Evolutionary conservation across 305 asterid genomes (phyloP).

Genomic region (Striga hermonthica): DNA sequence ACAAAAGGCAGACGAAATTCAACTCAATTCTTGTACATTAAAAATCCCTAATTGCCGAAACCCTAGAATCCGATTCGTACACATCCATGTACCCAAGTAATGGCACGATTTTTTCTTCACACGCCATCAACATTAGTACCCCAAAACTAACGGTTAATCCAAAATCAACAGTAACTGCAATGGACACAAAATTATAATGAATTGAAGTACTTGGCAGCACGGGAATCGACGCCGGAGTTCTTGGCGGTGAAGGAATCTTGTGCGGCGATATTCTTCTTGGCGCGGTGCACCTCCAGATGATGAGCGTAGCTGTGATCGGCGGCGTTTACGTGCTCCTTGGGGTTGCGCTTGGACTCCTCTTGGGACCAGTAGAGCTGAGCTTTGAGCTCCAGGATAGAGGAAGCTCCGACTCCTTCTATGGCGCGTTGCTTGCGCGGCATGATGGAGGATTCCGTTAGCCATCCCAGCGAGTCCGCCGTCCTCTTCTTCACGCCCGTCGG

Average conservation of each 20-base stretch:
- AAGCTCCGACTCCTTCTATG: conserved; percentile 89
- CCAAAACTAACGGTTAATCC: conserved; percentile 4
- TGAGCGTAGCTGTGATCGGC: conserved; percentile 20
- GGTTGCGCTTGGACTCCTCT: conserved; percentile 80
- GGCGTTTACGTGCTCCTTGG: conserved; percentile 55
- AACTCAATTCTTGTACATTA: no score
- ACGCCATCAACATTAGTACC: background rate
- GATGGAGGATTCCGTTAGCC: conserved; percentile 92
- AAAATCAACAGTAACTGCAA: background rate
- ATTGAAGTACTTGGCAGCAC: conserved; percentile 37
- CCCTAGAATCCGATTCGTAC: no score
- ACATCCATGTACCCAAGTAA: background rate
- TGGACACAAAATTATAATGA: background rate
- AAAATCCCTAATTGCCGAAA: no score
- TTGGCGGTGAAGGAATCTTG: background rate
- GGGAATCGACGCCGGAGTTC: no score
- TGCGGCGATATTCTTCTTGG: no score
- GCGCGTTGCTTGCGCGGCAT: conserved; percentile 90
- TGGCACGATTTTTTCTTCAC: background rate
- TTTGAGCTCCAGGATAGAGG: conserved; percentile 87
- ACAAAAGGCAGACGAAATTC: no score
- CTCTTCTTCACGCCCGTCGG: conserved; percentile 49
- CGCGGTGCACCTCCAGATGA: no score
- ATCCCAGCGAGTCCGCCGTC: conserved; percentile 82
- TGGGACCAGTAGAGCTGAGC: conserved; percentile 90